Evolutionary conservation across 2,329 filamentous ascomycete genomes (phyloP).

Genomic region (Fusarium tuaranense): DNA sequence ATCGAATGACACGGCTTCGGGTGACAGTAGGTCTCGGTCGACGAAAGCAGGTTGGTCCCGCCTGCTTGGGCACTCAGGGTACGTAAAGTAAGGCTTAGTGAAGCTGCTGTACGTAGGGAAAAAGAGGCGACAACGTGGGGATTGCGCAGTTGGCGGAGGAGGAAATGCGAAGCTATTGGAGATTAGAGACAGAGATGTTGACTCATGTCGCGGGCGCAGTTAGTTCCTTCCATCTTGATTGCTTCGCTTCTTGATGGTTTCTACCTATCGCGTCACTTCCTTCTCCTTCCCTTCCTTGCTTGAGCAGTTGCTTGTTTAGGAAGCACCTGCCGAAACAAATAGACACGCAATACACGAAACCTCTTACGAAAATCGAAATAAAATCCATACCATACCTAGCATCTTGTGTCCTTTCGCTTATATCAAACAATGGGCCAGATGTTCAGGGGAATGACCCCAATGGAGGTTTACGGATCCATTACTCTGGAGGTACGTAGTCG

Average conservation of each 20-base stretch:
- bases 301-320: neutral
- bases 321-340: conserved; percentile 20
- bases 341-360: neutral
- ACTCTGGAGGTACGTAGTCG: neutral
- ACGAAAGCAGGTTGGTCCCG: conserved; percentile 40
- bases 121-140: conserved; percentile 1
- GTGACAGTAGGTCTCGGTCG: conserved; percentile 38
- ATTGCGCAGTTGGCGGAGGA: conserved; percentile 12
- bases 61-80: conserved; percentile 28
- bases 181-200: neutral
- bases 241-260: conserved; percentile 9
- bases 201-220: neutral
- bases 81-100: conserved; percentile 26
- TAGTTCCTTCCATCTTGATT: conserved; percentile 16
- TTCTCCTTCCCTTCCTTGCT: neutral
- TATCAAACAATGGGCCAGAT: neutral
- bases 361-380: neutral
- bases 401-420: neutral
- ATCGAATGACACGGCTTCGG: conserved; percentile 41
- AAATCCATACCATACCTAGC: neutral
- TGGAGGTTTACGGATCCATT: neutral
- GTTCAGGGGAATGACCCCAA: conserved; percentile 1
- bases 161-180: neutral
- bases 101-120: conserved; percentile 15
- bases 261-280: neutral